phyloP scores from a whole-genome alignment of 345 rosid genomes.

The Citrus reticulata region DNA sequence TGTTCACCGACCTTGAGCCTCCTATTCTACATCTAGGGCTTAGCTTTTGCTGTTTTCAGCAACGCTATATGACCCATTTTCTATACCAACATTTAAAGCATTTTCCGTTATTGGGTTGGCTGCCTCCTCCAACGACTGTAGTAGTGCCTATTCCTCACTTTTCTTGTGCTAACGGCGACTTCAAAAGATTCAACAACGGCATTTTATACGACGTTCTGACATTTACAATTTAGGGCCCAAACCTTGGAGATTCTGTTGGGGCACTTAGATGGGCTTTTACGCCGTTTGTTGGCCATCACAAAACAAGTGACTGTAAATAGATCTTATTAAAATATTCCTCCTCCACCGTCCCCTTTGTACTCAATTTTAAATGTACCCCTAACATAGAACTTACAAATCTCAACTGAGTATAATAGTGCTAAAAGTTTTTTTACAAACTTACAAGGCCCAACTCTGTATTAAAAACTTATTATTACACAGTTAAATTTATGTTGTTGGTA shows the following conservation, averaged over 20 bases:
- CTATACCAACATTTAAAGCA: not conserved
- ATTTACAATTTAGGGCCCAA: not conserved
- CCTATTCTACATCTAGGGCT: not conserved
- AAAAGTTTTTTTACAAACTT: too few species aligned
- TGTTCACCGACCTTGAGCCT: constrained; percentile 1
- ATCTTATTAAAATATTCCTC: too few species aligned
- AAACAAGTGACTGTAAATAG: too few species aligned
- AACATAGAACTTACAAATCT: too few species aligned
- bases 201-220: not conserved
- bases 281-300: not conserved
- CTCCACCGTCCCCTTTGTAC: too few species aligned
- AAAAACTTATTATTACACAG: too few species aligned
- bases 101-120: not conserved
- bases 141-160: not conserved
- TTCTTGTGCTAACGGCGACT: not conserved
- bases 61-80: not conserved
- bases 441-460: too few species aligned
- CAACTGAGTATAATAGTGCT: too few species aligned
- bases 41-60: not conserved
- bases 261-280: not conserved
- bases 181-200: not conserved
- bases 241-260: not conserved
- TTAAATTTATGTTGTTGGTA: too few species aligned
- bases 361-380: too few species aligned
- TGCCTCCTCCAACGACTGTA: not conserved